Evolutionary conservation across 306 rosid species (phyloP).

Genomic region (Quercus ilex): DNA sequence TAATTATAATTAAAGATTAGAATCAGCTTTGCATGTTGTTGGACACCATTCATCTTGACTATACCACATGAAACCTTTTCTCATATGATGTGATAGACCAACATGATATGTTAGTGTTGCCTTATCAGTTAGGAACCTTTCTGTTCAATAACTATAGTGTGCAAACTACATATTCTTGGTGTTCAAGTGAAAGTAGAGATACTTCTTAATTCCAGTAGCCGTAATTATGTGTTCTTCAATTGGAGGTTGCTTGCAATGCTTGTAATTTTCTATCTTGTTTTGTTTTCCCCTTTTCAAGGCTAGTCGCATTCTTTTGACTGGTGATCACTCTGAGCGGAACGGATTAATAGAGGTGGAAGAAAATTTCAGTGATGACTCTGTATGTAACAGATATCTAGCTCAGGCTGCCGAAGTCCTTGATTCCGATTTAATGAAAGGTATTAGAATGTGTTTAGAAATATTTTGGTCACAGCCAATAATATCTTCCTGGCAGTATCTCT

Average conservation of each 20-base stretch:
- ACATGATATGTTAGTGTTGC: background rate
- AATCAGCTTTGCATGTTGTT: background rate
- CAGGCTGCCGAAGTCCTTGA: slow-evolving; percentile 53
- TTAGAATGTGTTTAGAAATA: slow-evolving; percentile 11
- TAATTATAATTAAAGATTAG: background rate
- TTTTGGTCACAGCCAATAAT: slow-evolving; percentile 15
- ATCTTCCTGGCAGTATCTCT: slow-evolving; percentile 1
- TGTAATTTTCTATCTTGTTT: slow-evolving; percentile 21
- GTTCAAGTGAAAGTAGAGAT: background rate
- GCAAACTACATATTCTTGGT: background rate
- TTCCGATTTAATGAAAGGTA: slow-evolving; percentile 56
- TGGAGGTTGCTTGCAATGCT: slow-evolving; percentile 11
- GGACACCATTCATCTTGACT: background rate
- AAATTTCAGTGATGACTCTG: slow-evolving; percentile 46
- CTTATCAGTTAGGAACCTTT: background rate
- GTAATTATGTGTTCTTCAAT: slow-evolving; percentile 16
- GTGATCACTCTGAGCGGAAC: slow-evolving; percentile 65
- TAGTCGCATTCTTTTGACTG: slow-evolving; percentile 53
- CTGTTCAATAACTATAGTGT: background rate
- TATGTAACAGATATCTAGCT: slow-evolving; percentile 60
- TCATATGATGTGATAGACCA: background rate
- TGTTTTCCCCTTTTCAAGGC: slow-evolving; percentile 50
- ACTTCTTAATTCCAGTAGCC: background rate
- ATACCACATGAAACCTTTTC: background rate
- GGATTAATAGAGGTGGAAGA: slow-evolving; percentile 70